Base-by-base conservation (phyloP, 768 basidiomycete species). In the Coprinopsis strossmayeri region DNA sequence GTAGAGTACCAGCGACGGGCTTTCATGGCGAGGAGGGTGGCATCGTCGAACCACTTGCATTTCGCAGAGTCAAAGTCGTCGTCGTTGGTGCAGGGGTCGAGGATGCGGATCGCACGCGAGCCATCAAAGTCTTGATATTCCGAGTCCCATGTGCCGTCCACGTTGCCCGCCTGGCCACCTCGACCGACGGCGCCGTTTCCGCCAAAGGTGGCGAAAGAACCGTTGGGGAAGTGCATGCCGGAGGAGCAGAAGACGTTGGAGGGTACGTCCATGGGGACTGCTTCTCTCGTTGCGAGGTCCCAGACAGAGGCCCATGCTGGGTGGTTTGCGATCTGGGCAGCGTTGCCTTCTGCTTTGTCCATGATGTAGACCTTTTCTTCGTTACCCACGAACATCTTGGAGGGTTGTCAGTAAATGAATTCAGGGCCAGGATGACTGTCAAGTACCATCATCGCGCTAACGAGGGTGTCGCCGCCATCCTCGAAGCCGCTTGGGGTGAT, bases 281-380 rank as follows among this genome's bases (percentile, higher is more conserved):
- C 74, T 27, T 72, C 64, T 52, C 79, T 78, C 0, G 81, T 72
- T 9, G 69, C 65, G 40, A 86, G 69, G 61, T 91, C 85, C 79
- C 82, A 90, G n/a, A 82, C 79, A 0, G 84, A 62, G 21, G 79
- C 88, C 79, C 84, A 87, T 1, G 84, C 84, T 12, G 89, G 73
- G 64, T 89, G 88, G 1, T 78, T 80, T 50, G 76, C 71, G 52
- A 91, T 72, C 54, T 72, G 66, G 2, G 77, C 76, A 2, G 73
- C 71, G 60, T 93, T 92, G 23, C 78, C 79, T 61, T 92, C 89
- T 1, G 83, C 80, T 69, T 96, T 96, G 71, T 96, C 92, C 17
- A 93, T 68, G 20, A 93, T 86, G 65, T 92, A 94, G 28, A 94
- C 85, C 61, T 82, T 89, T 55, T 89, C 70, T 7, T 76, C 69